Conservation (phyloP, 208 protist genomes). For the Acanthamoeba culbertsoni region DNA sequence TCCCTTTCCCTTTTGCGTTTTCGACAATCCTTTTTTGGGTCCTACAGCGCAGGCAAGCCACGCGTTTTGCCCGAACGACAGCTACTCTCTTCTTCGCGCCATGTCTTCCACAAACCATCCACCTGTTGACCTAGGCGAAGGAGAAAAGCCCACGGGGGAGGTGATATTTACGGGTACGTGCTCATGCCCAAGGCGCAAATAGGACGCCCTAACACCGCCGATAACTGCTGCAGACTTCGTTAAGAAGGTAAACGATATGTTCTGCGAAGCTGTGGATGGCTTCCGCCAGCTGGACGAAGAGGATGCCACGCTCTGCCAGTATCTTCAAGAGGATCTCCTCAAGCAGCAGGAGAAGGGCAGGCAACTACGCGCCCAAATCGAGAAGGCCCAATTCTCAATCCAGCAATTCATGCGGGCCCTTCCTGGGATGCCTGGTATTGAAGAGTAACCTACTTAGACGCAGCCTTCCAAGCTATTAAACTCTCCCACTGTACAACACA, state of each 20-base stretch:
- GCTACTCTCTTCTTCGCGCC: background rate
- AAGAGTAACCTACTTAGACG: background rate
- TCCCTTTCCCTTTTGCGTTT: background rate
- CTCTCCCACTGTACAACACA: background rate
- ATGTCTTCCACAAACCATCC: background rate
- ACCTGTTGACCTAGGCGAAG: background rate
- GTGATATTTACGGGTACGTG: background rate
- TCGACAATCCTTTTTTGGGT: background rate
- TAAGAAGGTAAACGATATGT: constrained; percentile 37
- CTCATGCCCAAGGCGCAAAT: background rate
- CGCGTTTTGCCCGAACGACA: background rate
- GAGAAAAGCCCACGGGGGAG: background rate
- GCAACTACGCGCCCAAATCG: background rate
- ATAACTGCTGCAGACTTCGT: background rate
- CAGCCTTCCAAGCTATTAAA: background rate
- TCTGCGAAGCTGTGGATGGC: background rate
- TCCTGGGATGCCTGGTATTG: background rate
- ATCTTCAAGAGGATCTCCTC: background rate
- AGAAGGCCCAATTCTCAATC: constrained; percentile 11
- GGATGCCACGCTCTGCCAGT: background rate
- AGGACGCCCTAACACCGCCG: background rate
- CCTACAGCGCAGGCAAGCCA: background rate
- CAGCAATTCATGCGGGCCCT: constrained; percentile 22
- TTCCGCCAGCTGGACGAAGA: background rate
- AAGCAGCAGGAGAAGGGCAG: constrained; percentile 14